phyloP scores from a whole-genome alignment of 2,329 filamentous ascomycete genomes.

The Dryadomyces sulphureus region DNA sequence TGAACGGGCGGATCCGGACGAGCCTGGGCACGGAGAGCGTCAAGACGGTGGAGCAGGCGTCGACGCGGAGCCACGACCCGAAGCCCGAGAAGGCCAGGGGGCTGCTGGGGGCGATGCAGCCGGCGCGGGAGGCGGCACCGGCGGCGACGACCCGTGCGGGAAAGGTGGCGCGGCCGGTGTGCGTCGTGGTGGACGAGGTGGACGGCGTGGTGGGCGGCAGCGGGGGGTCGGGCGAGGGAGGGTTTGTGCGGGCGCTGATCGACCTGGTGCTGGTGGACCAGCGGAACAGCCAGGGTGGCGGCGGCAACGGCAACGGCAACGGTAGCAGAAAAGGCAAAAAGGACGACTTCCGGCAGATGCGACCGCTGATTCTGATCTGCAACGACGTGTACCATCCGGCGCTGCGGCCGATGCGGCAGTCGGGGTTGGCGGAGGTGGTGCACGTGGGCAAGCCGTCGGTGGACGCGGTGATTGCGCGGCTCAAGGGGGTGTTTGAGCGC shows the following conservation, averaged over 20 bases:
- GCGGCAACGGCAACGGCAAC: slow-evolving; percentile 13
- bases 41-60: slow-evolving; percentile 50
- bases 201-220: slow-evolving; percentile 82
- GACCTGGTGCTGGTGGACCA: slow-evolving; percentile 79
- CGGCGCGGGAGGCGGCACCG: slow-evolving; percentile 2
- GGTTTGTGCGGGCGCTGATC: slow-evolving; percentile 88
- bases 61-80: not conserved
- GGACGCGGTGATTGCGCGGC: slow-evolving; percentile 67
- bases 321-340: slow-evolving; percentile 37
- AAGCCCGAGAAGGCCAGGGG: not conserved
- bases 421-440: slow-evolving; percentile 72
- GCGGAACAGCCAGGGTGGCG: slow-evolving; percentile 46
- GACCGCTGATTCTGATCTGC: slow-evolving; percentile 86
- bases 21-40: slow-evolving; percentile 91
- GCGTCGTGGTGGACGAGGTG: slow-evolving; percentile 90
- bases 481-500: slow-evolving; percentile 74
- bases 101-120: not conserved
- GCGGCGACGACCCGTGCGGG: slow-evolving; percentile 20
- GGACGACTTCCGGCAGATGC: slow-evolving; percentile 73
- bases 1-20: slow-evolving; percentile 80
- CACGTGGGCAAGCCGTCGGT: slow-evolving; percentile 81
- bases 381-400: slow-evolving; percentile 94
- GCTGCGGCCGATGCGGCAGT: slow-evolving; percentile 72
- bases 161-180: slow-evolving; percentile 73
- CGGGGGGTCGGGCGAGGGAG: slow-evolving; percentile 67